These are phyloP conservation scores for Hypomontagnella monticulosa DNA, from an alignment of 495 filamentous ascomycete species.

Conservation along the genomic window DNA sequence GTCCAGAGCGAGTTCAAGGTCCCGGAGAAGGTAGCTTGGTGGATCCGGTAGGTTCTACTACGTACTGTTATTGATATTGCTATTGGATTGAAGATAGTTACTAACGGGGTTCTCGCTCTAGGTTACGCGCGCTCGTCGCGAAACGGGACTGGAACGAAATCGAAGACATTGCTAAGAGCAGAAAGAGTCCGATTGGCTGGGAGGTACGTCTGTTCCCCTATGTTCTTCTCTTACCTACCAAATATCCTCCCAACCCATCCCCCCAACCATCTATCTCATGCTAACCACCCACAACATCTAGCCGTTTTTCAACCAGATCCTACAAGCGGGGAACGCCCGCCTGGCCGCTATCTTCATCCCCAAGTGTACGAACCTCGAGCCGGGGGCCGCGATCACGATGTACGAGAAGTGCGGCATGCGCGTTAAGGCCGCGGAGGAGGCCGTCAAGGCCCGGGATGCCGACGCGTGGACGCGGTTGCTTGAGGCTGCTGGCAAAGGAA, in stretches of 20 bases:
- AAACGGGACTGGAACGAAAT: conserved; percentile 91
- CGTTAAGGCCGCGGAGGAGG: conserved; percentile 91
- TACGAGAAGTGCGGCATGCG: conserved; percentile 95
- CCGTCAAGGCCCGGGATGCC: conserved; percentile 80
- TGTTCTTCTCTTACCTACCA: not conserved
- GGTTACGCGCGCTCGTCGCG: conserved; percentile 86
- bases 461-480: conserved; percentile 62
- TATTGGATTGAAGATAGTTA: not conserved
- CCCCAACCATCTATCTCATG: not conserved
- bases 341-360: conserved; percentile 85
- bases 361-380: conserved; percentile 74
- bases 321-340: conserved; percentile 90
- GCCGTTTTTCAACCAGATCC: conserved; percentile 90
- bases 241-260: not conserved
- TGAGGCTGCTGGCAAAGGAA: conserved; percentile 55
- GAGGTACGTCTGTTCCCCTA: conserved; percentile 62
- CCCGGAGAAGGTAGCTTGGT: conserved; percentile 87
- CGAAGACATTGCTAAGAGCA: conserved; percentile 77
- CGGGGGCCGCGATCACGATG: conserved; percentile 81
- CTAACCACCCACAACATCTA: conserved; percentile 49
- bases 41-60: conserved; percentile 67
- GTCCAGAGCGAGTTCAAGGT: conserved; percentile 92
- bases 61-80: not conserved
- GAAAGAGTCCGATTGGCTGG: conserved; percentile 96
- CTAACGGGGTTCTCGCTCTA: conserved; percentile 36